Evolutionary conservation across 2,329 filamentous ascomycete genomes (phyloP).

Genomic region (Graphilbum sp.): DNA sequence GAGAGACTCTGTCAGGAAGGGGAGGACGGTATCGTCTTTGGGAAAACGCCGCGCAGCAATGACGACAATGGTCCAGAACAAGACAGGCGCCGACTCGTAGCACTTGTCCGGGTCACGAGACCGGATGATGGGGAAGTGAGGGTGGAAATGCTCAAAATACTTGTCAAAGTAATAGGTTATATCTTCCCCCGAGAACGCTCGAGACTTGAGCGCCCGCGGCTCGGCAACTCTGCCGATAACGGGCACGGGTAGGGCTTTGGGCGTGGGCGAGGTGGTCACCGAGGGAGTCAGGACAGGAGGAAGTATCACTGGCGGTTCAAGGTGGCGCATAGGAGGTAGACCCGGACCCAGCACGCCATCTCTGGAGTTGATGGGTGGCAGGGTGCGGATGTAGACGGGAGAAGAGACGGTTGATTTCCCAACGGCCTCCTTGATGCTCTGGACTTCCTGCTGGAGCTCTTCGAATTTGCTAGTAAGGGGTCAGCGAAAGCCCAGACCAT

Average conservation of each 20-base stretch:
- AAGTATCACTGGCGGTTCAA: slow-evolving; percentile 7
- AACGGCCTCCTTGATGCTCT: slow-evolving; percentile 36
- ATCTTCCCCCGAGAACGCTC: slow-evolving; percentile 33
- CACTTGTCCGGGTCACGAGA: slow-evolving; percentile 32
- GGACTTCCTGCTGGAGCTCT: slow-evolving; percentile 36
- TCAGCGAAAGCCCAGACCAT: background rate
- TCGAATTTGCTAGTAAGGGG: slow-evolving; percentile 34
- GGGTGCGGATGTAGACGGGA: slow-evolving; percentile 9
- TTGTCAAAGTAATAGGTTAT: slow-evolving; percentile 40
- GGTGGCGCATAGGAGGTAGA: slow-evolving; percentile 9
- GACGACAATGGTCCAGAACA: slow-evolving; percentile 39
- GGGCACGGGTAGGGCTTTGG: slow-evolving; percentile 5
- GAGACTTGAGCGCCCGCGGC: slow-evolving; percentile 28
- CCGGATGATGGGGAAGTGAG: slow-evolving; percentile 34
- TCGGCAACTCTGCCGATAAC: slow-evolving; percentile 11
- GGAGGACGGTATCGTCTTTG: slow-evolving; percentile 23
- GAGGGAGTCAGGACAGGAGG: slow-evolving; percentile 9
- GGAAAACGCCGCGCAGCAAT: slow-evolving; percentile 33
- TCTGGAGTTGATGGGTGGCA: slow-evolving; percentile 8
- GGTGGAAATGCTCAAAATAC: slow-evolving; percentile 36
- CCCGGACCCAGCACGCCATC: slow-evolving; percentile 7
- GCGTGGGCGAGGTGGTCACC: slow-evolving; percentile 8
- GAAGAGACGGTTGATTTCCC: slow-evolving; percentile 11
- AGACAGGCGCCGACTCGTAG: slow-evolving; percentile 28
- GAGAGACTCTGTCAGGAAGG: slow-evolving; percentile 29